phyloP scores from a whole-genome alignment of 1,284 basidiomycete species.

The Sporisorium iseilematis-ciliati region DNA sequence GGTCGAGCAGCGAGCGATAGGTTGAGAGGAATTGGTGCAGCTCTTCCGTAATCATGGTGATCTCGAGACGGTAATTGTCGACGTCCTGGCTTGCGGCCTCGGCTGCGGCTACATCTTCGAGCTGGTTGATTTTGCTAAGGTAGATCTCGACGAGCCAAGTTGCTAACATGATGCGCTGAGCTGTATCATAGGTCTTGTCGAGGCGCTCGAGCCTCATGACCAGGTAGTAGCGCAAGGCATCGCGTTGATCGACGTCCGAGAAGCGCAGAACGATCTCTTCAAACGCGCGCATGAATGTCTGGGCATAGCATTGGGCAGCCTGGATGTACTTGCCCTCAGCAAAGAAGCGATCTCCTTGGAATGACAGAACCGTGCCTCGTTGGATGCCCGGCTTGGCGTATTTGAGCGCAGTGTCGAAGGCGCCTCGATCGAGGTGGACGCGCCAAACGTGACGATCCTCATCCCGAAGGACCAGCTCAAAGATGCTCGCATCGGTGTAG shows the following conservation, averaged over 20 bases:
- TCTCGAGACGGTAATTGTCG: conserved; percentile 85
- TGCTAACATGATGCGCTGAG: conserved; percentile 96
- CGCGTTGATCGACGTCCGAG: conserved; percentile 88
- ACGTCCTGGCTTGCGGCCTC: conserved; percentile 87
- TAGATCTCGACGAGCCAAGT: conserved; percentile 99
- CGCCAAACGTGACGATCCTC: conserved; percentile 96
- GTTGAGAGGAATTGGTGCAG: conserved; percentile 88
- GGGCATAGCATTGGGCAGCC: conserved; percentile 89
- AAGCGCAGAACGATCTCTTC: conserved; percentile 94
- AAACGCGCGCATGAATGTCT: conserved; percentile 78
- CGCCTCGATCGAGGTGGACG: conserved; percentile 83
- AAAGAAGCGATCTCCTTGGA: conserved; percentile 88
- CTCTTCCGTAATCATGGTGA: conserved; percentile 89
- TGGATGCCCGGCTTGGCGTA: conserved; percentile 88
- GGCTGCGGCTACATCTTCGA: conserved; percentile 83
- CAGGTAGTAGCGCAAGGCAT: conserved; percentile 90
- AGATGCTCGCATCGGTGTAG: conserved; percentile 88
- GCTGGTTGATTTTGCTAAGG: conserved; percentile 92
- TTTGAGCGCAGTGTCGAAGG: conserved; percentile 81
- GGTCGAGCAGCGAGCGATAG: conserved; percentile 82
- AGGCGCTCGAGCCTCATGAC: conserved; percentile 86
- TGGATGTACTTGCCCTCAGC: conserved; percentile 85
- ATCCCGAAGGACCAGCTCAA: conserved; percentile 86
- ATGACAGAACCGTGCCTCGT: conserved; percentile 83
- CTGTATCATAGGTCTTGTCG: conserved; percentile 80